phyloP scores from a whole-genome alignment of 2,329 filamentous ascomycete species.

The Nemania sp. region DNA sequence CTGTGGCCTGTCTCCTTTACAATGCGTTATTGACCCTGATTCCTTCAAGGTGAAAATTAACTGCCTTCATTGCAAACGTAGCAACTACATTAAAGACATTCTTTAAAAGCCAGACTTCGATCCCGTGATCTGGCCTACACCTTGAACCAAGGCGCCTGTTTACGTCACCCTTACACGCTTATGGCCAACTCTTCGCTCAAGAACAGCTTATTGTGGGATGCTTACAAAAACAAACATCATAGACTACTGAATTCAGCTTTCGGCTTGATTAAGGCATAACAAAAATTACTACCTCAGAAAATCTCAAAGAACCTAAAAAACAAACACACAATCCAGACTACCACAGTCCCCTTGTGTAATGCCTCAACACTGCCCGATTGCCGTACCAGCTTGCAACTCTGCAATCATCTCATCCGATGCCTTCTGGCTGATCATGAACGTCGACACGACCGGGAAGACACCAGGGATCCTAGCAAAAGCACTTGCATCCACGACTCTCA shows the following conservation, averaged over 20 bases:
- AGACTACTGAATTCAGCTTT: background rate
- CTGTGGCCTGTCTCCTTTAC: too few species aligned
- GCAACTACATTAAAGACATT: too few species aligned
- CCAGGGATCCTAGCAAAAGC: constrained; percentile 34
- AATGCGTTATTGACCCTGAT: too few species aligned
- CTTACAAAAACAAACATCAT: too few species aligned
- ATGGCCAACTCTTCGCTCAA: too few species aligned
- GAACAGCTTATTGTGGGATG: too few species aligned
- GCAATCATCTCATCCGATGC: constrained; percentile 37
- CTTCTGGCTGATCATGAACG: constrained; percentile 39
- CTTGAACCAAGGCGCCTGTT: too few species aligned
- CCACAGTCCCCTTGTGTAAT: background rate
- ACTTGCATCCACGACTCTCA: constrained; percentile 55
- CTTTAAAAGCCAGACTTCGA: too few species aligned
- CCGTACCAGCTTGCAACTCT: constrained; percentile 17
- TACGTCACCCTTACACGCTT: too few species aligned
- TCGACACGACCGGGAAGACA: constrained; percentile 36
- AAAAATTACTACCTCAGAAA: background rate
- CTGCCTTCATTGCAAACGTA: too few species aligned
- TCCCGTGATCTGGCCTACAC: too few species aligned
- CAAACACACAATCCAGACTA: background rate
- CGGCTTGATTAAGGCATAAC: background rate
- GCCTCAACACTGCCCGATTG: constrained; percentile 6
- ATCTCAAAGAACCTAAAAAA: background rate
- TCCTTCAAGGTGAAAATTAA: too few species aligned